Base-by-base conservation (phyloP, 2,329 filamentous ascomycete species). In the Cladorrhinum sp. region DNA sequence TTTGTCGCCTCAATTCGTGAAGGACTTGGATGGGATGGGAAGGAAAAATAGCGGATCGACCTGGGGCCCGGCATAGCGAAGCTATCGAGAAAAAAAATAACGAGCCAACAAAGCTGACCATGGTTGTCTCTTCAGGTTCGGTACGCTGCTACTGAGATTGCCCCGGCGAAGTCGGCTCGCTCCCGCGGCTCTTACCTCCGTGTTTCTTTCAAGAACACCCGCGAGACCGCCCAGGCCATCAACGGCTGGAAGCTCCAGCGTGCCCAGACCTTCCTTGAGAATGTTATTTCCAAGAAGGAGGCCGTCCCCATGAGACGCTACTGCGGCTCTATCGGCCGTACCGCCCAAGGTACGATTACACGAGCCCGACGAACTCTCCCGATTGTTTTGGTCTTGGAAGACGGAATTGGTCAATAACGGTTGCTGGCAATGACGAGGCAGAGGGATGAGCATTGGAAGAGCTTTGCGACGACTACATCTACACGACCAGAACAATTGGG, bases 141-240 rank as follows among this genome's bases (percentile, higher is more conserved):
- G 82, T 97, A 97, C 92, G 92, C 92, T 82, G 90, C 90, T 78
- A 91, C 88, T 77, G 86, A 92, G 79, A 94, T 96, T 79, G 84
- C 89, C 75, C 82, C 88, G 80, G 86, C 88, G 73, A 97, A 96
- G 87, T 96, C 91, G 83, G 95, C 95, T 81, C 92, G 94, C 85
- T 90, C 94, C 78, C 93, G 95, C 82, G 95, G 96, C 82, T 92
- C 93, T 79, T 99, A 98, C 87, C 91, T 99, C 75, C 92, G 95
- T 79, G 94, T 98, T 74, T 96, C 91, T 74, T 99, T 97, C 91
- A 99, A 99, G 90, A 99, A 99, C 89, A 99, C 95, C 79, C 92
- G 95, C 77, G 96, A 99, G 86, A 97, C 94, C 72, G 95, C 96
- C 70, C 95, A 98, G 86, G 93, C 93, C 75, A 96, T 99, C 88